Base-by-base conservation (phyloP, 192 early-diverging fungal species). In the Coemansia sp. region DNA sequence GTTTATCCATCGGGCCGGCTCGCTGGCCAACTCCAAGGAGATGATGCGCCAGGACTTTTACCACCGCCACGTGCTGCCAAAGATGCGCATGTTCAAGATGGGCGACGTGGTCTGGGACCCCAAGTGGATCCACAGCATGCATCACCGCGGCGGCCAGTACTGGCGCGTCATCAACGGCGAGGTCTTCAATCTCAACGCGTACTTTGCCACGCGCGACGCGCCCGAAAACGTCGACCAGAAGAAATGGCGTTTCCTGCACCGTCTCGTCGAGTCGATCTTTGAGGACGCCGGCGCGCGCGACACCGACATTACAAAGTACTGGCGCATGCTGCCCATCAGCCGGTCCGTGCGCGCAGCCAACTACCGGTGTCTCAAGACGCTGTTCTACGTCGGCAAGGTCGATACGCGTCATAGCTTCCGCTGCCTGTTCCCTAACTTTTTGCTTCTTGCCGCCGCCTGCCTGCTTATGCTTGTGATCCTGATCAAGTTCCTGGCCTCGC, bases 341-440 rank as follows among this genome's bases (percentile, higher is more conserved):
- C 22, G 53, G 11, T 30, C 18, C 2, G 69, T 54, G 9, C 79
- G 77, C 11, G 32, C 60, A 74, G 60, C 84, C 78, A 77, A 68
- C 66, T 50, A 83, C 72, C 82, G 87, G 47, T 98, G 96, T 78
- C 83, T 98, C 56, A 85, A 96, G 46, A 85, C 86, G 42, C 71
- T 90, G 35, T 98, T 96, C 65, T 95, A 91, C 47, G 78, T 91
- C n/a, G 96, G 94, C 64, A 68, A 81, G 55, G 49, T 96, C 20
- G 95, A 98, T 71, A 87, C 87, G 34, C 85, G 94, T 27, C 72
- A 89, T 20, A 82, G 84, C 4, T 71, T 91, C 30, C 72, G 82
- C 59, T 97, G 95, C 71, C 75, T 82, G 59, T 88, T 95, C 62
- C 88, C 90, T 29, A 92, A 93, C 72, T 96, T 93, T 65, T 83